Evolutionary conservation across 2,329 filamentous ascomycete species (phyloP).

Genomic region (Aspergillus sp.): DNA sequence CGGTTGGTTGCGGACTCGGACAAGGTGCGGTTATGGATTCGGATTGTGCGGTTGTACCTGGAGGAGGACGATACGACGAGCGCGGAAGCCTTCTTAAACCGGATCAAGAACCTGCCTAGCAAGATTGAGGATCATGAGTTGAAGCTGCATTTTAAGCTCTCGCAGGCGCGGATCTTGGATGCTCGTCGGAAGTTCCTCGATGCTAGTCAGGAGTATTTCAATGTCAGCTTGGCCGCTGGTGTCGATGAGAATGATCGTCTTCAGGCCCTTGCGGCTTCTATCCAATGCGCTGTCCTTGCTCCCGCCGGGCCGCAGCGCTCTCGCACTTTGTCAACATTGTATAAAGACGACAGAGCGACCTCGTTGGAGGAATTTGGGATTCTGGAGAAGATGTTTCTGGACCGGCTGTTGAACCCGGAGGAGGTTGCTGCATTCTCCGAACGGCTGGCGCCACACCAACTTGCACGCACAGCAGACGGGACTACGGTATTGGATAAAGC

Average conservation of each 20-base stretch:
- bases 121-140: slow-evolving; percentile 65
- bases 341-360: slow-evolving; percentile 81
- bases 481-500: slow-evolving; percentile 88
- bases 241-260: slow-evolving; percentile 83
- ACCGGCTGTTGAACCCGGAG: slow-evolving; percentile 68
- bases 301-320: slow-evolving; percentile 81
- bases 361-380: slow-evolving; percentile 75
- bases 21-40: slow-evolving; percentile 79
- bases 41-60: slow-evolving; percentile 87
- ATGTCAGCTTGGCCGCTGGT: slow-evolving; percentile 66
- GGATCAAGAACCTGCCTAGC: slow-evolving; percentile 84
- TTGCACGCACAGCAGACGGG: slow-evolving; percentile 81
- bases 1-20: slow-evolving; percentile 73
- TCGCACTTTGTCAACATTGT: slow-evolving; percentile 69
- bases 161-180: slow-evolving; percentile 87
- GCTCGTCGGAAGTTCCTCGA: slow-evolving; percentile 82
- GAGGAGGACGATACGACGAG: slow-evolving; percentile 84
- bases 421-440: slow-evolving; percentile 82
- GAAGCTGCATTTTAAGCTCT: slow-evolving; percentile 78
- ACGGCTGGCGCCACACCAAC: slow-evolving; percentile 74
- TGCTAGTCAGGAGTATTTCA: slow-evolving; percentile 79
- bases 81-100: slow-evolving; percentile 84
- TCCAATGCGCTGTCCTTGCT: slow-evolving; percentile 85
- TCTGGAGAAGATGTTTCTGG: slow-evolving; percentile 94
- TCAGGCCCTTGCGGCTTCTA: slow-evolving; percentile 74